A percentile compares a stretch with the other conserved stretches of the same genome.
Evolutionary conservation across 768 basidiomycete species (phyloP).

Genomic region (Lyophyllum atratum): DNA sequence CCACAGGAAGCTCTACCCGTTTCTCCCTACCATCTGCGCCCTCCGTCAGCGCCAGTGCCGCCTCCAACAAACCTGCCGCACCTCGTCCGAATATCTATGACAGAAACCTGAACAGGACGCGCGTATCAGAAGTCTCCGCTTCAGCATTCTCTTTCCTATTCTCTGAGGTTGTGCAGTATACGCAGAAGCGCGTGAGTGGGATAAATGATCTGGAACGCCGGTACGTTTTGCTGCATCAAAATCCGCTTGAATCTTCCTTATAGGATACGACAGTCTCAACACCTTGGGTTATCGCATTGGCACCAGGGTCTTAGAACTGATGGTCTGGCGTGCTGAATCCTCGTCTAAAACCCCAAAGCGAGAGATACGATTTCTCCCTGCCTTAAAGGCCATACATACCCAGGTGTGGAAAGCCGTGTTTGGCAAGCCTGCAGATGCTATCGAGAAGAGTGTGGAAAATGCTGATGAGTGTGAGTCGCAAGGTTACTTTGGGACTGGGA

Average conservation of each 20-base stretch:
- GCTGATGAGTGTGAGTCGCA: slow-evolving; percentile 84
- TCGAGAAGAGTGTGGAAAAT: slow-evolving; percentile 96
- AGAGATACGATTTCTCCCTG: slow-evolving; percentile 87
- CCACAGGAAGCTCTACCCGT: slow-evolving; percentile 62
- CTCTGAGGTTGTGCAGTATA: slow-evolving; percentile 93
- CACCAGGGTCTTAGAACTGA: slow-evolving; percentile 81
- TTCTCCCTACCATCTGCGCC: slow-evolving; percentile 69
- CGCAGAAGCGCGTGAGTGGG: slow-evolving; percentile 91
- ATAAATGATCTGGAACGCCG: slow-evolving; percentile 94
- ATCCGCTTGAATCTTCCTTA: not conserved
- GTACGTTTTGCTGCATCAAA: slow-evolving; percentile 42
- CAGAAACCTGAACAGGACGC: slow-evolving; percentile 84
- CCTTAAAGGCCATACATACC: slow-evolving; percentile 92
- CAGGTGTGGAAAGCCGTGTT: slow-evolving; percentile 96
- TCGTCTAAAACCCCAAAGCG: slow-evolving; percentile 89
- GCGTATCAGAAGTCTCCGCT: slow-evolving; percentile 79
- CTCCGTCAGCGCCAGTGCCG: slow-evolving; percentile 41
- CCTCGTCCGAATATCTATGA: slow-evolving; percentile 84
- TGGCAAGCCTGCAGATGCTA: slow-evolving; percentile 89
- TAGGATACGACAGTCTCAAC: slow-evolving; percentile 64
- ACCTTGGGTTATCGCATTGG: slow-evolving; percentile 94
- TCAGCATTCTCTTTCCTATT: slow-evolving; percentile 90
- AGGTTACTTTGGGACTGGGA: not conserved
- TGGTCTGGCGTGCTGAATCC: slow-evolving; percentile 78
- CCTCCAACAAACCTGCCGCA: slow-evolving; percentile 35